A percentile compares a stretch with the other conserved stretches of the same genome.
phyloP scores from a whole-genome alignment of 2,329 filamentous ascomycete species.

The Tympanopsis confertula region DNA sequence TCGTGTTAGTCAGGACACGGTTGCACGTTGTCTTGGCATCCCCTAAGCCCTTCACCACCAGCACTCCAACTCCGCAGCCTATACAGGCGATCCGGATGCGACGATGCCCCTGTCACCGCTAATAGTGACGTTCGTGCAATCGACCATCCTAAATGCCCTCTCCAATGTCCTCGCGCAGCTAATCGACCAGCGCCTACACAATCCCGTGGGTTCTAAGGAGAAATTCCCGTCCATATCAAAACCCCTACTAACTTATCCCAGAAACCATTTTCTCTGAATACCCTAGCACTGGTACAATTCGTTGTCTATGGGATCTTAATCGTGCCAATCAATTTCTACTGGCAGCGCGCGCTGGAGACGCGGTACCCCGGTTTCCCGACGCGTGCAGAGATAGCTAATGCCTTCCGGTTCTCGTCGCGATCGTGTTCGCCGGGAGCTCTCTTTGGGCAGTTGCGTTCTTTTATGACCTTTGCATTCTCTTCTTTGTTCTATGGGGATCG shows the following conservation, averaged over 20 bases:
- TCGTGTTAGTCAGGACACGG: too few relatives aligned
- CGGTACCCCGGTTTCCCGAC: background rate
- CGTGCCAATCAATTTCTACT: background rate
- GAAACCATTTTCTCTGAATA: background rate
- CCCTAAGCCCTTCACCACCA: too few relatives aligned
- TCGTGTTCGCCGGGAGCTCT: background rate
- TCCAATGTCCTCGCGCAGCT: background rate
- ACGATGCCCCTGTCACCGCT: background rate
- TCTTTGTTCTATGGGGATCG: too few relatives aligned
- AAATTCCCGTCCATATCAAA: background rate
- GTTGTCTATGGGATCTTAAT: background rate
- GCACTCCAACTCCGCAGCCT: too few relatives aligned
- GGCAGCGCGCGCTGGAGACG: background rate
- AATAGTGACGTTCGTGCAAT: background rate
- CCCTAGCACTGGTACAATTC: background rate
- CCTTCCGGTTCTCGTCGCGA: too few relatives aligned
- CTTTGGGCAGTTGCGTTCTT: too few relatives aligned
- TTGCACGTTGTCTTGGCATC: too few relatives aligned
- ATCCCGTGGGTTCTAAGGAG: background rate
- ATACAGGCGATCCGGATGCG: too few relatives aligned
- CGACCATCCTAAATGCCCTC: slow-evolving; percentile 1
- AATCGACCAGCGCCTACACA: background rate
- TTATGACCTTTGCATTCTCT: too few relatives aligned
- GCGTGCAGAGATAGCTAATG: background rate
- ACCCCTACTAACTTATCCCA: background rate